Base-by-base conservation (phyloP, 495 filamentous ascomycete species). In the Bathelium albidoporum region DNA sequence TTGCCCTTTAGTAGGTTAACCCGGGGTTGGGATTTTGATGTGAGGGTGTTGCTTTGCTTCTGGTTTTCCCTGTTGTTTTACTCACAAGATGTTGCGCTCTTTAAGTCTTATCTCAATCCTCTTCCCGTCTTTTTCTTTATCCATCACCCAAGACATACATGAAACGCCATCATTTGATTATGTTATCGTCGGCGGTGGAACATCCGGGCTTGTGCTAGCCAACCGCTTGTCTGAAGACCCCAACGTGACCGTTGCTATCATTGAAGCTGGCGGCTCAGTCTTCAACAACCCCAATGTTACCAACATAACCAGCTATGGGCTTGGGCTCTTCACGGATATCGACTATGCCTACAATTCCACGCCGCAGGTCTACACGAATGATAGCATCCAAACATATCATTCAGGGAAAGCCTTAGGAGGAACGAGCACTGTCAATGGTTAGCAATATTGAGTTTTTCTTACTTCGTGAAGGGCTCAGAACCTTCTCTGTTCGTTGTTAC, bases 161-260 rank as follows among this genome's bases (percentile, higher is more conserved):
- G 20, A 49, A 3, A 20, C 11, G 26, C 24, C 24, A 24, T 7
- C 64, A 26, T 68, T 66, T 36, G 67, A 71, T 29, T 39, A 62
- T 16, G 59, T 71, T 65, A 69, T 71, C 59, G 41, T 66, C 28
- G 69, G 69, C 45, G 69, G 59, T 2, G 69, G 69, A 28, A 68
- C 68, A 4, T 28, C 62, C 16, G 69, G 69, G 52, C 53, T 64
- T 22, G 59, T 66, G 11, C 53, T 71, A 1, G 69, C 69, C 1
- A 63, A 64, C 31, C 67, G 67, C 24, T 65, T 71, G 1, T 41
- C 53, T 2, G 69, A 66, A 61, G 53, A 71, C 49, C 43, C 64
- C 7, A 43, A 62, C 43, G 41, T 64, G 11, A 62, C 59, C 26
- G 65, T 71, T 20, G 65, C 65, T 22, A 49, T 71, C 20, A 58